These are phyloP conservation scores for Cicer yamashitae DNA, from an alignment of 306 rosid genomes.

Conservation along the genomic window DNA sequence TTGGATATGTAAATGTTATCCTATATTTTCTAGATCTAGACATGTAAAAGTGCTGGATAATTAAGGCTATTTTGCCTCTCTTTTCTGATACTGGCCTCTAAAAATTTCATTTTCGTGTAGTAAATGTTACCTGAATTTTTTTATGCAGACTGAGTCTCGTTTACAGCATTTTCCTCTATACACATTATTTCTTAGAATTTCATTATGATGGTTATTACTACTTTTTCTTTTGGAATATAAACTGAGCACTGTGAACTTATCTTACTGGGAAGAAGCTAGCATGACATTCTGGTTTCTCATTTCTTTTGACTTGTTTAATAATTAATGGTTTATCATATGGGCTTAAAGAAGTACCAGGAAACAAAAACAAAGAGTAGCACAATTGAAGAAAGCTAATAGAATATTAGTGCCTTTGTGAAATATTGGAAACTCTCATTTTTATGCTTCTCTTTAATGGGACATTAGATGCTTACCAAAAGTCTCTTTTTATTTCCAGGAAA, in stretches of 20 bases:
- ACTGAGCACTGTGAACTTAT: slow-evolving; percentile 5
- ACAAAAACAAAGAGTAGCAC: background rate
- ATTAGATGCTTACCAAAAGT: slow-evolving; percentile 33
- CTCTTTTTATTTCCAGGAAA: slow-evolving; percentile 64
- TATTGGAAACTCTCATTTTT: slow-evolving; percentile 28
- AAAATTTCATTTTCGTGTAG: slow-evolving; percentile 5
- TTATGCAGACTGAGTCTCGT: slow-evolving; percentile 18
- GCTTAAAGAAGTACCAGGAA: slow-evolving; percentile 30
- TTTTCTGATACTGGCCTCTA: slow-evolving; percentile 21
- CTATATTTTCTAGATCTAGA: slow-evolving; percentile 19
- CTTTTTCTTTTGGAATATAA: slow-evolving; percentile 34
- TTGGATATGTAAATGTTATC: slow-evolving; percentile 22
- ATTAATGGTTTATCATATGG: slow-evolving; percentile 27
- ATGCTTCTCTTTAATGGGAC: slow-evolving; percentile 28
- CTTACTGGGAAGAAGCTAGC: slow-evolving; percentile 21
- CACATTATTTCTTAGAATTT: slow-evolving; percentile 33
- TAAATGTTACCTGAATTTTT: slow-evolving; percentile 26
- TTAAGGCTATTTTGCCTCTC: slow-evolving; percentile 29
- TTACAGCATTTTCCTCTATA: background rate
- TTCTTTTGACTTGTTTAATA: slow-evolving; percentile 24
- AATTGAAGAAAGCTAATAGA: slow-evolving; percentile 28
- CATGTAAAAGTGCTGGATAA: slow-evolving; percentile 12
- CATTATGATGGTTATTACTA: slow-evolving; percentile 29
- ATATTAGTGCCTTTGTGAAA: background rate
- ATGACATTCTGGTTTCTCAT: slow-evolving; percentile 7